Conservation (phyloP, 2,329 filamentous ascomycete genomes). For the Neofusicoccum sp. region DNA sequence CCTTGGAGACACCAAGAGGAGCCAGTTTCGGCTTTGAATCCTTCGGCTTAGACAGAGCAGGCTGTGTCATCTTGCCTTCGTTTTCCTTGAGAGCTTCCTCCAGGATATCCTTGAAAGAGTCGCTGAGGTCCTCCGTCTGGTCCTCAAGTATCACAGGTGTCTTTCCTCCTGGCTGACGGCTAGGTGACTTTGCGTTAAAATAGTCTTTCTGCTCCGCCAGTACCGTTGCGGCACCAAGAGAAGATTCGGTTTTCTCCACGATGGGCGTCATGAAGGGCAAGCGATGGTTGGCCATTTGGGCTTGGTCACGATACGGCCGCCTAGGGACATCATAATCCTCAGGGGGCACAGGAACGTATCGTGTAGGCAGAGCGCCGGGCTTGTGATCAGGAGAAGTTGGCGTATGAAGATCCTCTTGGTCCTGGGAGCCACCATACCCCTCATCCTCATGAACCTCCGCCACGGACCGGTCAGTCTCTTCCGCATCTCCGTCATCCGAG, state of each 20-base stretch:
- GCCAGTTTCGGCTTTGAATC: constrained; percentile 21
- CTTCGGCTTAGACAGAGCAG: constrained; percentile 49
- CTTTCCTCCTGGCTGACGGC: constrained; percentile 53
- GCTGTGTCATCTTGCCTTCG: constrained; percentile 52
- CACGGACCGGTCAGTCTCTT: not conserved
- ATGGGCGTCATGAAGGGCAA: constrained; percentile 99
- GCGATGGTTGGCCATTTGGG: constrained; percentile 81
- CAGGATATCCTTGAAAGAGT: constrained; percentile 70
- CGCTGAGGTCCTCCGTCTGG: constrained; percentile 61
- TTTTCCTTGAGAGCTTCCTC: constrained; percentile 50
- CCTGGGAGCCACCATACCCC: constrained; percentile 34
- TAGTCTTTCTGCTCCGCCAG: constrained; percentile 55
- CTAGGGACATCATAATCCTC: constrained; percentile 84
- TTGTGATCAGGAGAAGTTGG: constrained; percentile 34
- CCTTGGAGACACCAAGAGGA: constrained; percentile 29
- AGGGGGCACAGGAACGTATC: constrained; percentile 78
- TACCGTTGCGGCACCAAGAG: constrained; percentile 59
- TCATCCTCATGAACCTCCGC: constrained; percentile 27
- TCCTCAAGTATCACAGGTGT: constrained; percentile 45
- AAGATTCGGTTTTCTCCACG: constrained; percentile 91
- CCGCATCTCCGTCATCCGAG: constrained; percentile 35
- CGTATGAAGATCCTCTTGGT: constrained; percentile 49
- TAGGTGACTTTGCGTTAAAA: constrained; percentile 75
- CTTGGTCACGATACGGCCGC: constrained; percentile 78
- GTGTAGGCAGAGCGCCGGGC: constrained; percentile 48